Conservation (phyloP, 257 asterid species). For the Rhazya stricta region DNA sequence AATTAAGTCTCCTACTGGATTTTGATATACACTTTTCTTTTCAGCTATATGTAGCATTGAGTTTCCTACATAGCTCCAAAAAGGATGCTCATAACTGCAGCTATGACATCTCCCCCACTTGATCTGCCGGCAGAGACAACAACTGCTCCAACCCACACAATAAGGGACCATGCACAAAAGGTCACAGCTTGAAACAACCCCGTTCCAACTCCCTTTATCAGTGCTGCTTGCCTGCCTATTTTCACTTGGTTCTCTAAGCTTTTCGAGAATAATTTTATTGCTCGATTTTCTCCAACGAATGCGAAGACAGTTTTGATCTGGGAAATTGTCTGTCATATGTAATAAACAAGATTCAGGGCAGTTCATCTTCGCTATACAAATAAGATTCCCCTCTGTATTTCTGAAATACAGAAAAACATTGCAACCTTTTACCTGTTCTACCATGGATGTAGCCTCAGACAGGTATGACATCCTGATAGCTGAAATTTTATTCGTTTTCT, state of each 20-base stretch:
- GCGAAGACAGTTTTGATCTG: conserved; percentile 84
- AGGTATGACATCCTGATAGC: conserved; percentile 52
- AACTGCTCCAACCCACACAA: conserved; percentile 81
- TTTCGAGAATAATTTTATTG: conserved; percentile 47
- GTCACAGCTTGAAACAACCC: conserved; percentile 80
- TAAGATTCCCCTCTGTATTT: conserved; percentile 2
- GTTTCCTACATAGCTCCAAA: conserved; percentile 83
- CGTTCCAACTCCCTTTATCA: conserved; percentile 71
- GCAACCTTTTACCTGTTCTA: conserved; percentile 57
- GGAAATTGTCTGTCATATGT: conserved; percentile 55
- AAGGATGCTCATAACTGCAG: conserved; percentile 88
- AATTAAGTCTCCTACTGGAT: neutral
- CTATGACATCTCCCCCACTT: conserved; percentile 71
- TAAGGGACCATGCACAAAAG: conserved; percentile 76
- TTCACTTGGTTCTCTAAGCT: conserved; percentile 51
- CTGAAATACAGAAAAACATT: neutral
- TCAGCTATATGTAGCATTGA: neutral
- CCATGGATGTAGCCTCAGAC: conserved; percentile 69
- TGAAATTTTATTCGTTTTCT: conserved; percentile 59
- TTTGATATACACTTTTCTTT: neutral
- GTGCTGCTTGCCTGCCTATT: conserved; percentile 54
- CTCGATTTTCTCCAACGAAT: conserved; percentile 68
- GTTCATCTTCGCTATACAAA: neutral
- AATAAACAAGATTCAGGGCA: conserved; percentile 17
- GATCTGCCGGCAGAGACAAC: conserved; percentile 60